Percentiles rank a stretch among this genome's conserved stretches.
Conservation (phyloP, 768 basidiomycete species). For the Auriculariales sp. region DNA sequence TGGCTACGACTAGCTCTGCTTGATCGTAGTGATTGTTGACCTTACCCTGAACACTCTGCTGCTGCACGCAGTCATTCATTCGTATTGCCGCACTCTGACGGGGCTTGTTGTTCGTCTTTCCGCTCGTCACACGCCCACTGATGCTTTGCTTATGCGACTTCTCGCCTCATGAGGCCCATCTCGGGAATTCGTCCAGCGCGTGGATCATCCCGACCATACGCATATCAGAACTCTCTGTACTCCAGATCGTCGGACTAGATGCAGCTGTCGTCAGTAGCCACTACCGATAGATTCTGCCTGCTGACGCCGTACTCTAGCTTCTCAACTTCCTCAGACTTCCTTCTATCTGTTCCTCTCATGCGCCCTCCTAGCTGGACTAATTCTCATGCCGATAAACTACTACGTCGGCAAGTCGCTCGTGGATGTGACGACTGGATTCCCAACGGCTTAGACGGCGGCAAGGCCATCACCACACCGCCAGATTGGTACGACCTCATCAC, state of each 20-base stretch:
- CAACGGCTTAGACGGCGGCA: too few relatives aligned
- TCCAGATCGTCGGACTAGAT: slow-evolving; percentile 94
- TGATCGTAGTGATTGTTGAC: too few relatives aligned
- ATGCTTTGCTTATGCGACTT: too few relatives aligned
- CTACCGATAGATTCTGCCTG: background rate
- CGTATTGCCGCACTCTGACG: too few relatives aligned
- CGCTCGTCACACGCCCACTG: too few relatives aligned
- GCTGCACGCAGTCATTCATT: too few relatives aligned
- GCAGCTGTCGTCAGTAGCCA: slow-evolving; percentile 71
- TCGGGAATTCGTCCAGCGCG: slow-evolving; percentile 76
- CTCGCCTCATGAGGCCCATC: slow-evolving; percentile 86
- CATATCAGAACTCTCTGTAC: slow-evolving; percentile 82
- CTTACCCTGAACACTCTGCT: background rate
- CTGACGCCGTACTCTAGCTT: slow-evolving; percentile 35
- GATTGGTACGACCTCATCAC: slow-evolving; percentile 82
- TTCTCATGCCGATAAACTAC: slow-evolving; percentile 94
- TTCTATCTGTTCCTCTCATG: slow-evolving; percentile 84
- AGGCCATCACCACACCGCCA: slow-evolving; percentile 24
- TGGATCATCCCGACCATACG: slow-evolving; percentile 91
- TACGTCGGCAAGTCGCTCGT: too few relatives aligned
- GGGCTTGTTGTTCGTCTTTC: too few relatives aligned
- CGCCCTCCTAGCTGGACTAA: slow-evolving; percentile 61
- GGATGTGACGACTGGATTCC: too few relatives aligned
- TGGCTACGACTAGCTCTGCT: too few relatives aligned
- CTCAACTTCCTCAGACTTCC: slow-evolving; percentile 88